Evolutionary conservation across 345 rosid genomes (phyloP).

Genomic region (Xanthoceras sorbifolium): DNA sequence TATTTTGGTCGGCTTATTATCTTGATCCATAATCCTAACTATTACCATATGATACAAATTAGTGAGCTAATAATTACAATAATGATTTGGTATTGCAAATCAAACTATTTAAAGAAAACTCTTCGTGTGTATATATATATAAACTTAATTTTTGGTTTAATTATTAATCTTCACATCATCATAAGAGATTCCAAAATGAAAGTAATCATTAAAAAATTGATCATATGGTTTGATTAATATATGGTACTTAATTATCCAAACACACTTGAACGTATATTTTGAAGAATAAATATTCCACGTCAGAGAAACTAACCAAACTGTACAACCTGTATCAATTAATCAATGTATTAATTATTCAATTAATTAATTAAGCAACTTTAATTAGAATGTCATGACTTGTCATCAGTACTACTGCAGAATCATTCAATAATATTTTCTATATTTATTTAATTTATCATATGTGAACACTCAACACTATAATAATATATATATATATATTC

Average conservation of each 20-base stretch:
- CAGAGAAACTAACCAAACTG: constrained; percentile 11
- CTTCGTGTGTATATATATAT: neutral
- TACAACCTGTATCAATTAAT: constrained; percentile 13
- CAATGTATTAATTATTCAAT: neutral
- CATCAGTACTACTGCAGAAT: neutral
- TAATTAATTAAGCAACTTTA: neutral
- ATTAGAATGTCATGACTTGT: neutral
- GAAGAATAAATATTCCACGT: neutral
- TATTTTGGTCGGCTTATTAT: neutral
- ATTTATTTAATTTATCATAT: neutral
- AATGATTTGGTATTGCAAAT: neutral
- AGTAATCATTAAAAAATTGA: neutral
- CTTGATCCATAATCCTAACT: neutral
- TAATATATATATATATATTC: neutral
- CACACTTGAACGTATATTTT: neutral
- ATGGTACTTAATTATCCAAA: neutral
- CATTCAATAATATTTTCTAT: neutral
- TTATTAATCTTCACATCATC: too few relatives aligned
- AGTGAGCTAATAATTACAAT: neutral
- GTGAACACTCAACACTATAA: neutral
- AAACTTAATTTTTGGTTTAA: neutral
- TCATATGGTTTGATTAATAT: neutral
- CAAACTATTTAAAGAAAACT: neutral
- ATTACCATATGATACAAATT: neutral
- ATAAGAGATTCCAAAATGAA: neutral